Percentiles rank a stretch among this genome's conserved stretches.
Evolutionary conservation across 2,329 filamentous ascomycete genomes (phyloP).

Genomic region (Fusarium abutilonis): DNA sequence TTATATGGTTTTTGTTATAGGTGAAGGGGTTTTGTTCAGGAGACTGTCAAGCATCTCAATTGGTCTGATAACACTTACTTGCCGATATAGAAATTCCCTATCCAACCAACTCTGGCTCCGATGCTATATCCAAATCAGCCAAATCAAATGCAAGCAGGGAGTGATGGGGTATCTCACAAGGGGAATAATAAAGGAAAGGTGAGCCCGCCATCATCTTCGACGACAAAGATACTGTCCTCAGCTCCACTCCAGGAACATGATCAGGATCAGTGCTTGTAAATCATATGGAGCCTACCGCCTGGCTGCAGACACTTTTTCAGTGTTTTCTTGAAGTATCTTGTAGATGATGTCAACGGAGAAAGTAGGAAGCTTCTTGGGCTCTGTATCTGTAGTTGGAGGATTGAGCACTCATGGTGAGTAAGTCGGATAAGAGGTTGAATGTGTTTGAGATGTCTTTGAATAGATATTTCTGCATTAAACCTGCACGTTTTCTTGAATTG

Average conservation of each 20-base stretch:
- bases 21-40: neutral
- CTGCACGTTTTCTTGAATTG: no score
- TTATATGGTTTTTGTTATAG: neutral
- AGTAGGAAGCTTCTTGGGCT: neutral
- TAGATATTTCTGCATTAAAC: neutral
- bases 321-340: slow-evolving; percentile 7
- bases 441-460: neutral
- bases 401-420: neutral
- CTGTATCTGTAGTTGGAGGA: neutral
- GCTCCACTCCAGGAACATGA: neutral
- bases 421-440: neutral
- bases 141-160: neutral
- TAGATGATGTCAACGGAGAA: slow-evolving; percentile 9
- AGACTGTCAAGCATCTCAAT: neutral
- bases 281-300: slow-evolving; percentile 19
- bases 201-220: neutral
- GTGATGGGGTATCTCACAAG: neutral
- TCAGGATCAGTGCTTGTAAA: neutral
- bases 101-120: neutral
- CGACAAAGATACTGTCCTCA: neutral
- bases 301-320: slow-evolving; percentile 23
- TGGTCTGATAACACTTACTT: neutral
- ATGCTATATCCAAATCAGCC: neutral
- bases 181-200: neutral
- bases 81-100: neutral